These are phyloP conservation scores for Cutaneotrichosporon cavernicola DNA, from an alignment of 1,284 basidiomycete species.

Conservation along the genomic window DNA sequence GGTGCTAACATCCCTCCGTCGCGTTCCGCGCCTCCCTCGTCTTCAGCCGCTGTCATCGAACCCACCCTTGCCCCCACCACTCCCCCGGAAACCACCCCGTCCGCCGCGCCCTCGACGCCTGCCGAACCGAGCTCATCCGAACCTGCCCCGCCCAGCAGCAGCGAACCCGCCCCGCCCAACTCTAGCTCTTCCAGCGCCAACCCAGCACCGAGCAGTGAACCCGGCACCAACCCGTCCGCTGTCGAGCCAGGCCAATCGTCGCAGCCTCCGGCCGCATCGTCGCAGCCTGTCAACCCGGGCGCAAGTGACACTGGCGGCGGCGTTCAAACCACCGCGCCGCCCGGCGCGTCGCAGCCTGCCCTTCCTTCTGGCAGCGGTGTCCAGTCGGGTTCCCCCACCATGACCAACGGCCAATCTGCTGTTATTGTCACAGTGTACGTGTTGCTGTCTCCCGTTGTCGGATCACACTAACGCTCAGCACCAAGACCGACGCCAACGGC, in stretches of 20 bases:
- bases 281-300: constrained; percentile 31
- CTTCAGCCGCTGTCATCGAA: neutral
- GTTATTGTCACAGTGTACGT: constrained; percentile 1
- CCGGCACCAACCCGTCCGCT: neutral
- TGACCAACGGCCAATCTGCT: neutral
- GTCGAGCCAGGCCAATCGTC: neutral
- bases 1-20: neutral
- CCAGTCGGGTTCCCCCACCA: neutral
- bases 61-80: constrained; percentile 19
- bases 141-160: neutral
- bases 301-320: constrained; percentile 53
- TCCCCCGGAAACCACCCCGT: constrained; percentile 13
- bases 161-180: constrained; percentile 1
- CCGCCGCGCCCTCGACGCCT: constrained; percentile 8
- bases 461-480: constrained; percentile 2
- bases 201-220: neutral
- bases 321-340: constrained; percentile 38
- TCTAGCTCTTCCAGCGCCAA: constrained; percentile 7
- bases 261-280: neutral
- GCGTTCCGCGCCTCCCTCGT: neutral
- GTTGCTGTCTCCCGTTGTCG: neutral
- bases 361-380: neutral
- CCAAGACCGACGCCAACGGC: constrained; percentile 4
- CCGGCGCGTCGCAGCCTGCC: neutral
- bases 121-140: neutral